Evolutionary conservation across 2,329 filamentous ascomycete genomes (phyloP), one percentile per base, ranked within the genome.

Genomic region (Tympanopsis confertula): DNA sequence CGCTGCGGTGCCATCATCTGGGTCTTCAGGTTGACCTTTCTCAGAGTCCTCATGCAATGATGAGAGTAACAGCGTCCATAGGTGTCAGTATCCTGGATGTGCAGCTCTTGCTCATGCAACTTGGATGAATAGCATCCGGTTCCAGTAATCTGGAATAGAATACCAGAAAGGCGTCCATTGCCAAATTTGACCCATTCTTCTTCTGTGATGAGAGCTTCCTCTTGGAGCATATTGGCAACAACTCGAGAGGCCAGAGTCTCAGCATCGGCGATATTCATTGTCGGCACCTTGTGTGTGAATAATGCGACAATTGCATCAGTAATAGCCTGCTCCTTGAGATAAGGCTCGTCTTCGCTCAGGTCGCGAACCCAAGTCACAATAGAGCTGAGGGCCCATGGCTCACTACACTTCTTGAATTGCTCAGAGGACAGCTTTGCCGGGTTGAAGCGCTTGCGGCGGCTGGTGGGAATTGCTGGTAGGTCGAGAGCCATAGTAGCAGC

Each of bases 151-250:
- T 98, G 93, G 70, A 84, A 95, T 33, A 98, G 65, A 4, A 98
- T 88, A 39, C 91, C 93, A 17, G 84, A 88, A 50, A 96, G 77
- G 18, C 72, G 74, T 5, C 82, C 86, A 1, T 73, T 68, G 5
- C 86, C 83, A 53, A 96, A 88, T 53, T 93, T 95, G 46, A 98
- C 82, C 91, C 93, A 98, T 62, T 98, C 93, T 57, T 98, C 91
- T 22, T 95, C 89, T 13, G 81, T 79, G 4, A 93, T 66, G 20
- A 98, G 63, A 10, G 86, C 85, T 28, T 79, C 81, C 5, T 81
- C 77, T 18, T 74, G 70, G 45, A 89, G 74, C 85, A 98, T 91
- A 35, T 80, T 74, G 39, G 77, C 68, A 2, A 94, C 78, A 1
- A 94, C 84, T 29, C 76, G 77, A 41, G 75, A 73, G 43, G 85